phyloP scores from a whole-genome alignment of 1,284 basidiomycete genomes.

The Ustilago esculenta region DNA sequence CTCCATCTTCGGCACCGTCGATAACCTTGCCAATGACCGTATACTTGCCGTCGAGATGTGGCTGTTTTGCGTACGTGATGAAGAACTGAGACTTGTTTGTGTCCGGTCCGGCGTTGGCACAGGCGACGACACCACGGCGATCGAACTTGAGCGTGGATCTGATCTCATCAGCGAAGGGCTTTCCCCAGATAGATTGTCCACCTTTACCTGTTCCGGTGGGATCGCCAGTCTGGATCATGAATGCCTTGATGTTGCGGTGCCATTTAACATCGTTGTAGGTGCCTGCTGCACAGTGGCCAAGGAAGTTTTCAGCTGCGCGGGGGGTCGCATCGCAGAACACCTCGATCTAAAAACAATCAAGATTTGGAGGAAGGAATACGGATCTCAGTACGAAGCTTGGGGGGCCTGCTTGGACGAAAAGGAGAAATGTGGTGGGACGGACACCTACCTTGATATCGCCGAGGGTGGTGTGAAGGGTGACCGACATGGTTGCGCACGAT shows the following conservation, averaged over 20 bases:
- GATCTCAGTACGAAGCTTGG: too few species aligned
- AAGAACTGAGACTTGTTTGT: conserved; percentile 65
- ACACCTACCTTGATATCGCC: conserved; percentile 88
- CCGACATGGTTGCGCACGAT: conserved; percentile 79
- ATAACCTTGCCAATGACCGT: conserved; percentile 65
- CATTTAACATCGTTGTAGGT: conserved; percentile 88
- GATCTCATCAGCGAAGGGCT: conserved; percentile 92
- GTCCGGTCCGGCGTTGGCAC: conserved; percentile 65
- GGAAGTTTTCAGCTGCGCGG: conserved; percentile 95
- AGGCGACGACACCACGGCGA: conserved; percentile 60
- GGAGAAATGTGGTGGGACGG: neutral
- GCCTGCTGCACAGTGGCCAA: conserved; percentile 88
- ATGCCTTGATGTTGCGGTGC: conserved; percentile 73
- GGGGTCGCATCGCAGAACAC: conserved; percentile 96
- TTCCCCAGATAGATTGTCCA: conserved; percentile 92
- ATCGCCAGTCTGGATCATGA: conserved; percentile 97
- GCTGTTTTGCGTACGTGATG: conserved; percentile 61
- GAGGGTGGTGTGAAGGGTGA: conserved; percentile 90
- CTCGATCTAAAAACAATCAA: conserved; percentile 77
- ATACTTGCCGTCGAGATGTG: conserved; percentile 63
- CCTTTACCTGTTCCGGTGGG: conserved; percentile 94
- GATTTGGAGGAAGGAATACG: neutral
- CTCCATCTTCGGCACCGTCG: conserved; percentile 60
- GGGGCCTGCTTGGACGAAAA: too few species aligned
- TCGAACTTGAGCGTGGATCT: conserved; percentile 68